Evolutionary conservation across 805 yeast species (phyloP), one percentile per base, ranked within the genome.

Genomic region (Kodamaea jinghongensis): DNA sequence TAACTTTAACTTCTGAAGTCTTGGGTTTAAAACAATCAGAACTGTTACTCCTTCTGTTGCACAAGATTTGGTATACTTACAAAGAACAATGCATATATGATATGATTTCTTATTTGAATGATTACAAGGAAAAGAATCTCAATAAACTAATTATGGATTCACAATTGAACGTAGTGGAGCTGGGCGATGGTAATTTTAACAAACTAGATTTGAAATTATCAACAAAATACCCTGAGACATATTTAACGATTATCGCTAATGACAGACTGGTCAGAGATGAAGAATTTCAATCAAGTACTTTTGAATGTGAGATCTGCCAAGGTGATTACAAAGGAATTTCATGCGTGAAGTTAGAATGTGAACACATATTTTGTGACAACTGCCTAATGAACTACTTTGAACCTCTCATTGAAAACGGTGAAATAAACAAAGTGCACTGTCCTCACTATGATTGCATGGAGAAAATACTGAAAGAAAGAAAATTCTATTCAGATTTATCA

Each of bases 281-380:
- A 1, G 56, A 58, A 9, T 73, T 73, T 45, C 44, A 63, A 4
- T 39, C 43, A 9, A 47, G 51, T 8, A 69, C 79, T 5, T 76
- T 70, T 44, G 48, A 59, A 3, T 81, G 86, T 53, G 75, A 72
- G n/a, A 78, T 81, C 0, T 81, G 86, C 51, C 75, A 76, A 45
- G 69, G 62, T 15, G 68, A 63, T 23, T 60, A 58, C 35, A 74
- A 73, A 42, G 86, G 86, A 1, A 38, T 28, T 0, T 41, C 51
- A 3, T 71, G 76, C 47, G 48, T 56, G 10, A 33, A 44, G 34
- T 61, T 72, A 39, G 55, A 65, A 1, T 82, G 89, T 59, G 84
- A 85, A 1, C 88, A 82, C 52, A 78, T 84, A 0, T 82, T 81
- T 49, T 82, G 89, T 56, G 65, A 66, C 40, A 64, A 60, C 8